These are phyloP conservation scores for Alternaria conjuncta DNA, from an alignment of 2,329 filamentous ascomycete genomes.

Conservation along the genomic window DNA sequence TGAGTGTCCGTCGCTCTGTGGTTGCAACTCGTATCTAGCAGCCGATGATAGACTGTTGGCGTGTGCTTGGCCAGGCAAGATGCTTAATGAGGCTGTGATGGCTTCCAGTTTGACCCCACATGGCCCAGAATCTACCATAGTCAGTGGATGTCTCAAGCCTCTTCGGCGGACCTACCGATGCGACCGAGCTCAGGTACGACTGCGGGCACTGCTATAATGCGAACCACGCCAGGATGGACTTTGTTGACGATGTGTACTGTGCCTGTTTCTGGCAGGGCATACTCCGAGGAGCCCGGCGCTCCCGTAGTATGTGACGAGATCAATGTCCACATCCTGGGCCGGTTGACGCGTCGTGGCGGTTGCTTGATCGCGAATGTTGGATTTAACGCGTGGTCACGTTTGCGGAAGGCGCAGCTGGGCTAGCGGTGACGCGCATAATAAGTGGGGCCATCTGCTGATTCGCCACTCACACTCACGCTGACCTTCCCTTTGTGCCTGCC, in stretches of 20 bases:
- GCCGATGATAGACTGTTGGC: not conserved
- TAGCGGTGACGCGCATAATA: slow-evolving; percentile 22
- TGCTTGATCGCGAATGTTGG: not conserved
- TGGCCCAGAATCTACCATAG: slow-evolving; percentile 15
- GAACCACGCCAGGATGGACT: slow-evolving; percentile 6
- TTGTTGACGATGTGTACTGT: slow-evolving; percentile 9
- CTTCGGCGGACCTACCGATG: slow-evolving; percentile 20
- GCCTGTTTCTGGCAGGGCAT: slow-evolving; percentile 6
- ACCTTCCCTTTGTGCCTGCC: not conserved
- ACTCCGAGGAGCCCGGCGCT: not conserved
- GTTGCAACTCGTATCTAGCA: slow-evolving; percentile 27
- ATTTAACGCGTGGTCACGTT: slow-evolving; percentile 27
- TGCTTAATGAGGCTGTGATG: slow-evolving; percentile 19
- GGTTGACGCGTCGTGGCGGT: slow-evolving; percentile 26
- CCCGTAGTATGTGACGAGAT: not conserved
- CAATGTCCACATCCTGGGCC: slow-evolving; percentile 26
- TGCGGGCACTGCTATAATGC: not conserved
- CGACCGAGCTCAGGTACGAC: slow-evolving; percentile 20
- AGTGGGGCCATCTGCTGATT: slow-evolving; percentile 4
- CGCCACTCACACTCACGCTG: not conserved
- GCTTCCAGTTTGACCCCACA: slow-evolving; percentile 38
- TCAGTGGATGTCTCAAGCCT: not conserved
- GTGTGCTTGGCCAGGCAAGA: slow-evolving; percentile 20
- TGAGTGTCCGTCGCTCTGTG: slow-evolving; percentile 8
- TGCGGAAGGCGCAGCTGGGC: not conserved